phyloP scores from a whole-genome alignment of 176 grass and related monocot genomes.

The Otatea glauca region DNA sequence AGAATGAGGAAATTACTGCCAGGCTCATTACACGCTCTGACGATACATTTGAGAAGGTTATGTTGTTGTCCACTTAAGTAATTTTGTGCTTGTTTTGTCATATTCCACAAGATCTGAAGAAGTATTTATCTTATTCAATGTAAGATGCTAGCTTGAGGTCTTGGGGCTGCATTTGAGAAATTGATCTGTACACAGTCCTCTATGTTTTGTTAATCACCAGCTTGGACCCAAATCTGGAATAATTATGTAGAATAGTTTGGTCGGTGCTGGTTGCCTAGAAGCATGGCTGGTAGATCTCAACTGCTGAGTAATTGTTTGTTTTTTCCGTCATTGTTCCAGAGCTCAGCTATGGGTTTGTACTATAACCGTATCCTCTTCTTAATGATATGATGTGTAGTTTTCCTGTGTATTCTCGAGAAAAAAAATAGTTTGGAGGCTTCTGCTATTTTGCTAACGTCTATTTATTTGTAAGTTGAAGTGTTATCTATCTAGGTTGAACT shows the following conservation, averaged over 20 bases:
- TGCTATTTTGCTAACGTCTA: background rate
- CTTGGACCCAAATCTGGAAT: background rate
- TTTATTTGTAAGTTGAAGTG: background rate
- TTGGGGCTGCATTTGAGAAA: background rate
- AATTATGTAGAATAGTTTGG: background rate
- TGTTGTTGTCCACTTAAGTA: conserved; percentile 23
- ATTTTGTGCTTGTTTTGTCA: conserved; percentile 16
- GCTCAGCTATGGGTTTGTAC: background rate
- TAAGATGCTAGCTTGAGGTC: conserved; percentile 20
- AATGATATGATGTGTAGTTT: background rate
- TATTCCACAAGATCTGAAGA: background rate
- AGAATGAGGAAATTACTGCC: conserved; percentile 78
- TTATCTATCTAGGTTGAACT: background rate
- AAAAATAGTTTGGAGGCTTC: background rate
- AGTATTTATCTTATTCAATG: conserved; percentile 26
- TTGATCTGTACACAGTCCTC: conserved; percentile 6
- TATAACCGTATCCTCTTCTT: conserved; percentile 7
- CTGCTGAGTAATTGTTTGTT: background rate
- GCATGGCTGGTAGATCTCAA: background rate
- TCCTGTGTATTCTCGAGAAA: background rate
- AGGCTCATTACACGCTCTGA: conserved; percentile 78
- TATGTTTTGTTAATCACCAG: background rate
- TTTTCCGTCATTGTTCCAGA: background rate
- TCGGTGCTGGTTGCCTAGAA: background rate
- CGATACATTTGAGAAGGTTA: conserved; percentile 83